phyloP scores from a whole-genome alignment of 352 stramenopile genomes.

The Phytophthora europaea region DNA sequence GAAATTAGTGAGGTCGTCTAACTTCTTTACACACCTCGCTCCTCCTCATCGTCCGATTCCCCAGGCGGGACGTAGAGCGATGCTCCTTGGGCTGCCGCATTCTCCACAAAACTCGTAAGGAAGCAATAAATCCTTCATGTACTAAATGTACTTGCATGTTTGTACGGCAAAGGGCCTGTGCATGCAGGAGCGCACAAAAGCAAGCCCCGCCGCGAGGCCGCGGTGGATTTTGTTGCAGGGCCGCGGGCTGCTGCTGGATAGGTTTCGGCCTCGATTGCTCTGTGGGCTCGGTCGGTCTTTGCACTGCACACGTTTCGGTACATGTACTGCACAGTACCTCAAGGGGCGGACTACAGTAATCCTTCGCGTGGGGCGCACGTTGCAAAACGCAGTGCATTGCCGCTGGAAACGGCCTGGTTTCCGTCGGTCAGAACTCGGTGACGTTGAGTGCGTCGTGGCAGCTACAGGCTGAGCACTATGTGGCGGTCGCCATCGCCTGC shows the following conservation, averaged over 20 bases:
- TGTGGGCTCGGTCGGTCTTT: conserved; percentile 5
- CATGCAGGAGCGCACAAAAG: neutral
- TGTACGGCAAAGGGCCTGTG: neutral
- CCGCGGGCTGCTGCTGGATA: no score
- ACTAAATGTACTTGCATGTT: no score
- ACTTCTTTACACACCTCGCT: no score
- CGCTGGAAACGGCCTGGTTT: neutral
- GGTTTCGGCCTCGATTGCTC: conserved; percentile 3
- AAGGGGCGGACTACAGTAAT: conserved; percentile 14
- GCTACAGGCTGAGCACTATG: conserved; percentile 1
- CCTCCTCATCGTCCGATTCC: conserved; percentile 96
- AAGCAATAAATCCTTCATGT: conserved; percentile 56
- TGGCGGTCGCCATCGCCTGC: conserved; percentile 1
- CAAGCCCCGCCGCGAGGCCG: neutral
- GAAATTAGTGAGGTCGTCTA: no score
- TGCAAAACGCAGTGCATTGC: neutral
- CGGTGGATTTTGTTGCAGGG: conserved; percentile 4
- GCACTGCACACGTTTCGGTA: neutral
- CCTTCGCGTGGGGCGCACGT: conserved; percentile 3
- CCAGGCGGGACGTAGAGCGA: conserved; percentile 95
- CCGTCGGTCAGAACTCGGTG: neutral
- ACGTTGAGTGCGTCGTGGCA: conserved; percentile 17
- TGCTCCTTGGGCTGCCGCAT: conserved; percentile 93
- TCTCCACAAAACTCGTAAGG: conserved; percentile 95
- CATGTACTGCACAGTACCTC: neutral